These are phyloP conservation scores for Colletotrichum camelliae DNA, from an alignment of 2,329 filamentous ascomycete species.

Conservation along the genomic window DNA sequence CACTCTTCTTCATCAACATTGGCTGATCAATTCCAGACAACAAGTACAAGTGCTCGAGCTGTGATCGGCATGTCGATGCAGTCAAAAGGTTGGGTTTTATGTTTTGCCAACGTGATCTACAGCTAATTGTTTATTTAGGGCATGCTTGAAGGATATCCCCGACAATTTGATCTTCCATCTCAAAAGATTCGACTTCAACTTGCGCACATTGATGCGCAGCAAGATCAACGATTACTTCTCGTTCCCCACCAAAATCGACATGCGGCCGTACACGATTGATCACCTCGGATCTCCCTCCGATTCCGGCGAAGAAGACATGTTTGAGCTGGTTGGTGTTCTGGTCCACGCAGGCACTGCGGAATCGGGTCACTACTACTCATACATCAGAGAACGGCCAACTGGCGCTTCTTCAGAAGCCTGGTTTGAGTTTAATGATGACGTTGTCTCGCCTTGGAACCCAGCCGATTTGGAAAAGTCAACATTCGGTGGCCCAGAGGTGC, in stretches of 20 bases:
- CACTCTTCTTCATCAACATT: neutral
- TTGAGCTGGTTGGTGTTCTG: slow-evolving; percentile 93
- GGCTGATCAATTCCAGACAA: slow-evolving; percentile 65
- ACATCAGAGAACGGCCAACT: slow-evolving; percentile 79
- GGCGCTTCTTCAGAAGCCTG: slow-evolving; percentile 60
- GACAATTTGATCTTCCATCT: slow-evolving; percentile 96
- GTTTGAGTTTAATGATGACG: slow-evolving; percentile 96
- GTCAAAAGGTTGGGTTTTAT: slow-evolving; percentile 73
- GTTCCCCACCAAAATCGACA: slow-evolving; percentile 83
- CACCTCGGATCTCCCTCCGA: slow-evolving; percentile 70
- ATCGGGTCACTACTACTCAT: slow-evolving; percentile 97
- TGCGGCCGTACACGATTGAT: slow-evolving; percentile 89
- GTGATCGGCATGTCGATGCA: slow-evolving; percentile 87
- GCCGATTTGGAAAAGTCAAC: slow-evolving; percentile 75
- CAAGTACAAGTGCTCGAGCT: slow-evolving; percentile 96
- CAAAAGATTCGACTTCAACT: slow-evolving; percentile 85
- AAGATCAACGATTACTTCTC: slow-evolving; percentile 97
- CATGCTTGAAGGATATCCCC: slow-evolving; percentile 90
- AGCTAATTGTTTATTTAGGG: slow-evolving; percentile 50
- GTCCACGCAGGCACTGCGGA: slow-evolving; percentile 93
- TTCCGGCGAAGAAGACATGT: slow-evolving; percentile 71
- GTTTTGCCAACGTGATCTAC: neutral
- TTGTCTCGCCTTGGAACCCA: slow-evolving; percentile 78
- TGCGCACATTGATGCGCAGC: slow-evolving; percentile 76
- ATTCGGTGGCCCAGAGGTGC: slow-evolving; percentile 73